A percentile compares a stretch with the other conserved stretches of the same genome.
Conservation (phyloP, 1,139 yeast species). For the Candida sp. region DNA sequence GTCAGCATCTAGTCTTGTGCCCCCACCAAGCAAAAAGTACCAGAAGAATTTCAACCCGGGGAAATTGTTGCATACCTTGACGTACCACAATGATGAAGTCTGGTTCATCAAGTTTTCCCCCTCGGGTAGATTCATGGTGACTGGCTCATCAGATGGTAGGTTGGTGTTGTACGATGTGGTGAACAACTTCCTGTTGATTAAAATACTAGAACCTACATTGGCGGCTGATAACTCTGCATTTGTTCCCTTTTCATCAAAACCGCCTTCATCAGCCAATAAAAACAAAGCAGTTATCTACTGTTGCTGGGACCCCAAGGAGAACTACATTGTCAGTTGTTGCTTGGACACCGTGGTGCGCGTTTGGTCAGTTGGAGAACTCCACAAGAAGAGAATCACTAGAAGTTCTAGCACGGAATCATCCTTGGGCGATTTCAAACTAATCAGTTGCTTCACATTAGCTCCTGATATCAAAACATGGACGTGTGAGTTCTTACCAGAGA, state of each 20-base stretch:
- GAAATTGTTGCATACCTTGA: slow-evolving; percentile 38
- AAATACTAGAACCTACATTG: slow-evolving; percentile 35
- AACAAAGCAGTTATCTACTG: slow-evolving; percentile 66
- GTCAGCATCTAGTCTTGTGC: not conserved
- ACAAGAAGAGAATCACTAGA: slow-evolving; percentile 20
- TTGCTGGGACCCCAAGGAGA: slow-evolving; percentile 77
- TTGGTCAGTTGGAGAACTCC: slow-evolving; percentile 58
- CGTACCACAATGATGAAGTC: slow-evolving; percentile 72
- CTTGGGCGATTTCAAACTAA: slow-evolving; percentile 21
- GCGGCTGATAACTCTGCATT: slow-evolving; percentile 32
- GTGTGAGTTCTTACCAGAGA: slow-evolving; percentile 72
- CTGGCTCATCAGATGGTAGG: slow-evolving; percentile 74
- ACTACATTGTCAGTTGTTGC: slow-evolving; percentile 69
- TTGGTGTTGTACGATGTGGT: slow-evolving; percentile 70
- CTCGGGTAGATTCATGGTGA: slow-evolving; percentile 73
- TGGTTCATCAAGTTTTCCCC: slow-evolving; percentile 87
- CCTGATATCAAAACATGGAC: slow-evolving; percentile 57
- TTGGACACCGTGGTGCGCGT: slow-evolving; percentile 68
- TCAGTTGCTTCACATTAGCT: slow-evolving; percentile 44
- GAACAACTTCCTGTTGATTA: slow-evolving; percentile 51
- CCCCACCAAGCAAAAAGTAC: not conserved
- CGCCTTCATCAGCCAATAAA: slow-evolving; percentile 18
- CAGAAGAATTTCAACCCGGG: slow-evolving; percentile 9
- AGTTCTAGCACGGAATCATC: not conserved
- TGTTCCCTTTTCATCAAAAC: slow-evolving; percentile 28